A percentile compares a stretch with the other conserved stretches of the same genome.
These are phyloP conservation scores for Alnus glutinosa DNA, from an alignment of 306 rosid genomes.

Conservation along the genomic window DNA sequence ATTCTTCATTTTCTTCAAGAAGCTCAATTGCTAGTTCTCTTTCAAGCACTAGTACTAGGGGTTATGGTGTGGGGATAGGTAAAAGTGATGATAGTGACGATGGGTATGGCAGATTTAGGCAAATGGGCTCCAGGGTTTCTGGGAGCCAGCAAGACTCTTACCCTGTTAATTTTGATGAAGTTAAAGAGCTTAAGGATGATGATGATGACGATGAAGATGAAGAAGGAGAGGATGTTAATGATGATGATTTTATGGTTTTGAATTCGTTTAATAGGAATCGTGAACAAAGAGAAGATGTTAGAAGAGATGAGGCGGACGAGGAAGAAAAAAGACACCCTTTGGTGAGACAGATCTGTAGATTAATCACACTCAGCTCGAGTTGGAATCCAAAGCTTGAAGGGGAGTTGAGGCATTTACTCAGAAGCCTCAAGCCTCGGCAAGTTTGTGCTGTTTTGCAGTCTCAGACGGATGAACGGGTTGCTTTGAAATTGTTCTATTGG, in stretches of 20 bases:
- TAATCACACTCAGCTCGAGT: conserved; percentile 59
- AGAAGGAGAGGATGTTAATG: conserved; percentile 15
- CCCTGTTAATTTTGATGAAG: conserved; percentile 24
- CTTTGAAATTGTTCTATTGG: conserved; percentile 82
- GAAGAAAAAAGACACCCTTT: conserved; percentile 66
- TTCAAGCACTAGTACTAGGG: conserved; percentile 29
- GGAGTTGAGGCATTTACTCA: conserved; percentile 57
- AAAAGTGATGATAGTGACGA: conserved; percentile 19
- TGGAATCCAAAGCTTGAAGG: conserved; percentile 76
- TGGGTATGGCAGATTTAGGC: conserved; percentile 31
- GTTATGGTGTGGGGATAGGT: conserved; percentile 22
- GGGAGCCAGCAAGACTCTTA: conserved; percentile 22
- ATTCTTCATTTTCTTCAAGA: conserved; percentile 38
- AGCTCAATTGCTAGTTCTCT: conserved; percentile 20
- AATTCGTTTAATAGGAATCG: conserved; percentile 30
- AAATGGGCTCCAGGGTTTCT: conserved; percentile 36
- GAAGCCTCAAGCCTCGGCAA: conserved; percentile 78
- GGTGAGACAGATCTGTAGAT: conserved; percentile 66
- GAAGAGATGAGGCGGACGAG: conserved; percentile 55
- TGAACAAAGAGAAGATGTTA: conserved; percentile 24
- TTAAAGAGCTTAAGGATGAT: conserved; percentile 24
- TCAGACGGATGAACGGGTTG: conserved; percentile 70
- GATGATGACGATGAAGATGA: conserved; percentile 33
- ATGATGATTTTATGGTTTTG: conserved; percentile 44
- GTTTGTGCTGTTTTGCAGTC: conserved; percentile 79